A percentile compares a stretch with the other conserved stretches of the same genome.
Evolutionary conservation across 768 basidiomycete genomes (phyloP).

Genomic region (Sistotremastrum suecicum): DNA sequence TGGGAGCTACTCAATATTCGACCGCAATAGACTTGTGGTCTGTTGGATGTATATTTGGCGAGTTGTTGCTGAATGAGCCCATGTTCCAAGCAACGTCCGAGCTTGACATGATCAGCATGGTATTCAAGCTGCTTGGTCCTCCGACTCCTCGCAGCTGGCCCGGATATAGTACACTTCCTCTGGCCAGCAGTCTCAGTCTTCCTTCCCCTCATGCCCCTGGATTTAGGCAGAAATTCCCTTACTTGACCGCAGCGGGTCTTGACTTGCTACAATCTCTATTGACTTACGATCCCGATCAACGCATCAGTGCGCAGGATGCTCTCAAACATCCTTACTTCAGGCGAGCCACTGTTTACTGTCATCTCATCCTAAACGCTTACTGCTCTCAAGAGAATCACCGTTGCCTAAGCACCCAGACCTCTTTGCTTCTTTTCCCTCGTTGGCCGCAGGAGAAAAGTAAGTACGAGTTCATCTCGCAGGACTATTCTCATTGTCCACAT

Average conservation of each 20-base stretch:
- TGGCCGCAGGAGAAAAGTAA: conserved; percentile 92
- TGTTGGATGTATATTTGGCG: conserved; percentile 96
- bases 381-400: conserved; percentile 63
- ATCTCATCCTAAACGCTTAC: conserved; percentile 1
- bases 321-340: conserved; percentile 83
- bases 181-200: conserved; percentile 64
- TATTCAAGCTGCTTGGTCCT: conserved; percentile 90
- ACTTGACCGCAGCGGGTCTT: conserved; percentile 70
- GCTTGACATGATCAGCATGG: conserved; percentile 82
- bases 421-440: conserved; percentile 90
- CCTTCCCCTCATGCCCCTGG: conserved; percentile 62
- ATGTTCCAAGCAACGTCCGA: conserved; percentile 97
- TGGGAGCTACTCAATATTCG: conserved; percentile 87
- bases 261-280: conserved; percentile 73
- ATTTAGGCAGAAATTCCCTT: conserved; percentile 76
- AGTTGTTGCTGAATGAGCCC: conserved; percentile 87
- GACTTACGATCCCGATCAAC: conserved; percentile 76
- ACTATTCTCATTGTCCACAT: not conserved
- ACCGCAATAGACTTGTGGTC: conserved; percentile 98
- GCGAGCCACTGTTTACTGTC: conserved; percentile 28
- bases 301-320: conserved; percentile 85
- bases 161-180: conserved; percentile 61
- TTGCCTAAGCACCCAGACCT: conserved; percentile 92
- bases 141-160: conserved; percentile 84
- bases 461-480: conserved; percentile 13